Evolutionary conservation across 345 rosid genomes (phyloP).

Genomic region (Clarkia xantiana): DNA sequence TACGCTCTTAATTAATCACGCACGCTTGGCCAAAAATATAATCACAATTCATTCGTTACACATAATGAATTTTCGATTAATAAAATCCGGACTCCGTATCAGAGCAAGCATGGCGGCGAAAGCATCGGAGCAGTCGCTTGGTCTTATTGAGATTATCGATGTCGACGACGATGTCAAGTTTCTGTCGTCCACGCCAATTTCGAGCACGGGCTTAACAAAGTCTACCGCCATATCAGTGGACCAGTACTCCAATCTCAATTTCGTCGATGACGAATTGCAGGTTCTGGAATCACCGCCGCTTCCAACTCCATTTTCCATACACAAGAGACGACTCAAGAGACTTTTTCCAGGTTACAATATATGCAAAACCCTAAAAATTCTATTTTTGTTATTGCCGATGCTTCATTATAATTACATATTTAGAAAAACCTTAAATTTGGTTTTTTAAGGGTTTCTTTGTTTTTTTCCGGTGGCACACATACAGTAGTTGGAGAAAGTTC

Average conservation of each 20-base stretch:
- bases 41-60: too few relatives aligned
- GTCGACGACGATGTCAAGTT: slow-evolving; percentile 4
- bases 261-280: slow-evolving; percentile 3
- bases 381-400: too few relatives aligned
- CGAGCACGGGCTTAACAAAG: slow-evolving; percentile 3
- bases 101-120: not conserved
- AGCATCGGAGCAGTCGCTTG: not conserved
- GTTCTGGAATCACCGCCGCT: not conserved
- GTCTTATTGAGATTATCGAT: slow-evolving; percentile 6
- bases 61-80: too few relatives aligned
- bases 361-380: too few relatives aligned
- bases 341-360: not conserved
- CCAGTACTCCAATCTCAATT: slow-evolving; percentile 1
- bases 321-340: too few relatives aligned
- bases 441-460: not conserved
- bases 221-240: slow-evolving; percentile 8
- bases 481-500: slow-evolving; percentile 7
- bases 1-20: too few relatives aligned
- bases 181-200: not conserved
- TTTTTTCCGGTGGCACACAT: not conserved
- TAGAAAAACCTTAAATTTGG: too few relatives aligned
- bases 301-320: not conserved
- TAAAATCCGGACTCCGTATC: too few relatives aligned
- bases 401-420: too few relatives aligned
- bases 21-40: too few relatives aligned